Evolutionary conservation across 805 yeast genomes (phyloP), one percentile per base, ranked within the genome.

Genomic region (Teunomyces barrocoloradensis): DNA sequence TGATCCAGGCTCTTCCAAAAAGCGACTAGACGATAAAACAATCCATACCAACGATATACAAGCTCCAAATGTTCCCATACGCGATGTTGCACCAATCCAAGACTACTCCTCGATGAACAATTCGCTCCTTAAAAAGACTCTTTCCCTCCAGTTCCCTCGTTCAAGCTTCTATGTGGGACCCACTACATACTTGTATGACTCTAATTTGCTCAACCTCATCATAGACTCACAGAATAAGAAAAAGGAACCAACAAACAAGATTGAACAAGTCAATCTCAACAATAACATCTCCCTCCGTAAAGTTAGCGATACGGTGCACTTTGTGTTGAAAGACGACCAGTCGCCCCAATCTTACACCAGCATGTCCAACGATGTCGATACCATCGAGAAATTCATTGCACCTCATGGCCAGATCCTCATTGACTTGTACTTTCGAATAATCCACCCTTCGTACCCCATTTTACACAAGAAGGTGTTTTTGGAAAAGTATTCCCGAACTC

Each of bases 361-460:
- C 36, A 83, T 91, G 68, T 87, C 88, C 42, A 78, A 80, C 50
- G 90, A 85, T 51, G 86, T 88, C 7, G 97, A 92, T 60, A 78
- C 84, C 21, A 88, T 92, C 6, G 98, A 92, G 63, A 75, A 81
- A 52, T 76, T 88, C 43, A 88, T 92, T 15, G 85, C 92, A n/a
- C 98, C 99, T 0, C 90, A 89, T 65, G 98, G 98, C 1, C 87
- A 84, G 52, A 80, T 84, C 9, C 71, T 89, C 45, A 81, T 89
- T 32, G 89, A 88, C 54, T 75, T 89, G 11, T 90, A 89, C 59
- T 90, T 90, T 66, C 79, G 90, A 52, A 80, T 87, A 13, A 83
- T 91, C 29, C 98, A 92, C 59, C 97, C 97, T 0, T 83, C 89
- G 3, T 89, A 89, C 65, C 99, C 98, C 0, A 84, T 92, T 9